phyloP scores from a whole-genome alignment of 148 eudicot genomes.

The Arbutus unedo region DNA sequence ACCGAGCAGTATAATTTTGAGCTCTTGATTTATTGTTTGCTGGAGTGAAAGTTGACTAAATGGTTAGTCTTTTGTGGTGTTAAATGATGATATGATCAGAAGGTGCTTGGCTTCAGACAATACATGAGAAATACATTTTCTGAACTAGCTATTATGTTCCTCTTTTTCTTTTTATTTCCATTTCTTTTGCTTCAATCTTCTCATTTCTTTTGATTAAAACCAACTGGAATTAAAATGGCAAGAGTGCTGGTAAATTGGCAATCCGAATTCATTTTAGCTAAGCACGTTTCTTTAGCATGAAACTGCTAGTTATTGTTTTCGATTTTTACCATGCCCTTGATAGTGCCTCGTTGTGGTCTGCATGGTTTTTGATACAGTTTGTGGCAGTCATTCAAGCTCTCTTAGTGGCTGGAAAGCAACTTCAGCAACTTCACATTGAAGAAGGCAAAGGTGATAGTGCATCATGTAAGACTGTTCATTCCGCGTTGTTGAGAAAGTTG shows the following conservation, averaged over 20 bases:
- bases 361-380: slow-evolving; percentile 51
- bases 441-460: slow-evolving; percentile 18
- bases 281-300: background rate
- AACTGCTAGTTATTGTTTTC: slow-evolving; percentile 1
- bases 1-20: background rate
- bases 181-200: background rate
- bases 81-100: background rate
- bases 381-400: slow-evolving; percentile 76
- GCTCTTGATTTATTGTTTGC: background rate
- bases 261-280: background rate
- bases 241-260: background rate
- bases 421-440: slow-evolving; percentile 57
- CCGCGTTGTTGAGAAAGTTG: slow-evolving; percentile 64
- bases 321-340: slow-evolving; percentile 1
- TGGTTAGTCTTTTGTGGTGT: background rate
- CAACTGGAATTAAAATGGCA: background rate
- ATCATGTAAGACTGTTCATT: slow-evolving; percentile 34
- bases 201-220: background rate
- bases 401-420: slow-evolving; percentile 69
- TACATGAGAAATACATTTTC: background rate
- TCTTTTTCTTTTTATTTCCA: background rate
- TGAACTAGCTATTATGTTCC: background rate
- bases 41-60: background rate
- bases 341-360: background rate
- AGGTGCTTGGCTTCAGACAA: background rate